These are phyloP conservation scores for Gossypium stocksii DNA, from an alignment of 345 rosid genomes.

Conservation along the genomic window DNA sequence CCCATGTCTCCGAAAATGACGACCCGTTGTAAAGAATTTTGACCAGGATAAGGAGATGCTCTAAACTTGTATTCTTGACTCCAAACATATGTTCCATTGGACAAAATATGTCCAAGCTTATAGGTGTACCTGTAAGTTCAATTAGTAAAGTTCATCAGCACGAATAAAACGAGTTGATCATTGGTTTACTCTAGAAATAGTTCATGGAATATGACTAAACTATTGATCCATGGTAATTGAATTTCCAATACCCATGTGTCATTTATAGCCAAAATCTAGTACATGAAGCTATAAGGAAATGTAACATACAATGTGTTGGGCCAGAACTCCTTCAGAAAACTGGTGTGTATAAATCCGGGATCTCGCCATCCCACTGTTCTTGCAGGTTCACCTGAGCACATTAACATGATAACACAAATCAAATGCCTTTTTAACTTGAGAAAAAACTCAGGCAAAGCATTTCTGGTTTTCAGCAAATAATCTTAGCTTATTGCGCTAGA, in stretches of 20 bases:
- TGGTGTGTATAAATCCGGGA: conserved; percentile 72
- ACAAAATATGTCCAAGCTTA: conserved; percentile 55
- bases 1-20: conserved; percentile 84
- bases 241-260: neutral
- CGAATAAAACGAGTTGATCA: neutral
- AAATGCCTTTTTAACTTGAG: neutral
- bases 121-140: conserved; percentile 47
- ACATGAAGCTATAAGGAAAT: neutral
- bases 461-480: neutral
- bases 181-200: neutral
- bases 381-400: conserved; percentile 40
- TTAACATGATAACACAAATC: conserved; percentile 16
- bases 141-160: neutral
- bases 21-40: conserved; percentile 58
- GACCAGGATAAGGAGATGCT: conserved; percentile 73
- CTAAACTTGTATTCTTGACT: conserved; percentile 52
- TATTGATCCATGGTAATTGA: neutral
- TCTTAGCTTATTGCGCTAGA: neutral
- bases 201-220: neutral
- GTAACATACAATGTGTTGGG: conserved; percentile 47
- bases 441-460: neutral
- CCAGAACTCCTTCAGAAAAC: conserved; percentile 67
- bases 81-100: conserved; percentile 48
- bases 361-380: conserved; percentile 79
- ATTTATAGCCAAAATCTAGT: neutral